Evolutionary conservation across 2,329 filamentous ascomycete genomes (phyloP).

Genomic region (Cordyceps farinosa): DNA sequence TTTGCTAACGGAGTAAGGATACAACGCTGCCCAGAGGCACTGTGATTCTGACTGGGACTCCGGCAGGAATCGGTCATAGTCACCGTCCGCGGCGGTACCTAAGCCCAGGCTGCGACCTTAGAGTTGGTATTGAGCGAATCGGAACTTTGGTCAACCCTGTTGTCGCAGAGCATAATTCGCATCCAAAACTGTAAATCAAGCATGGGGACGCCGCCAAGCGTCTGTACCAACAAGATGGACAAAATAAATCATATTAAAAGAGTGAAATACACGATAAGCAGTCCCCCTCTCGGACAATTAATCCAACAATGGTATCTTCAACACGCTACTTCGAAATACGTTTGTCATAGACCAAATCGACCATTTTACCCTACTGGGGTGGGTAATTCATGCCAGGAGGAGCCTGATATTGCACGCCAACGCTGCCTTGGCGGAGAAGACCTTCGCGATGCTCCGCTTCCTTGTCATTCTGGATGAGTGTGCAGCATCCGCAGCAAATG

Average conservation of each 20-base stretch:
- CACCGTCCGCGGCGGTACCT: background rate
- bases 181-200: background rate
- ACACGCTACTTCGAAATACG: background rate
- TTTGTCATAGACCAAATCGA: background rate
- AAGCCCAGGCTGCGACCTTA: background rate
- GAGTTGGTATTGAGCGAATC: background rate
- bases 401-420: conserved; percentile 32
- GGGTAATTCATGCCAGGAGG: conserved; percentile 30
- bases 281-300: background rate
- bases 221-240: background rate
- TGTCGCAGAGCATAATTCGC: background rate
- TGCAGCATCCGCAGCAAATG: conserved; percentile 45
- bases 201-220: no score
- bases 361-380: background rate
- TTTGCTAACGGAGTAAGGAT: conserved; percentile 57
- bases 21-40: conserved; percentile 59
- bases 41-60: conserved; percentile 61
- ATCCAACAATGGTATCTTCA: background rate
- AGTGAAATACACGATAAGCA: background rate
- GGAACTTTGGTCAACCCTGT: background rate
- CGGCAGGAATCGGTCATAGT: conserved; percentile 36
- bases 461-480: conserved; percentile 46
- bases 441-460: conserved; percentile 39
- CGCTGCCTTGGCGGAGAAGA: conserved; percentile 19
- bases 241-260: background rate